phyloP scores from a whole-genome alignment of 2,329 filamentous ascomycete genomes.

The Aspergillus phoenicis region DNA sequence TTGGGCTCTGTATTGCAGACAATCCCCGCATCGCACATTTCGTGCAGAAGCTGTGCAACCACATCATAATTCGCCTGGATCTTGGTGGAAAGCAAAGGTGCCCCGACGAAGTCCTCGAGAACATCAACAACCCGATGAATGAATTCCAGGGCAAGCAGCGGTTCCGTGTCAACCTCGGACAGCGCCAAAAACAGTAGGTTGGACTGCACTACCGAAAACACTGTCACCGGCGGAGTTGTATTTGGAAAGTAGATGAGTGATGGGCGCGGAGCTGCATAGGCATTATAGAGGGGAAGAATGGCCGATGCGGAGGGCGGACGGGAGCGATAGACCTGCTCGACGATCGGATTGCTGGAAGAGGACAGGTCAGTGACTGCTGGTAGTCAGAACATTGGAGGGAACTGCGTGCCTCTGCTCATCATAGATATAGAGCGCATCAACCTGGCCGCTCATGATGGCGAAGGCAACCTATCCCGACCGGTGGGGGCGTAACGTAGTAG shows the following conservation, averaged over 20 bases:
- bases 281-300: conserved; percentile 83
- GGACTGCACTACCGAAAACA: conserved; percentile 86
- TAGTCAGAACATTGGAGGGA: background rate
- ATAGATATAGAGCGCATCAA: conserved; percentile 95
- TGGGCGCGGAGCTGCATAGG: conserved; percentile 77
- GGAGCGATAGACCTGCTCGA: conserved; percentile 85
- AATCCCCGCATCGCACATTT: conserved; percentile 95
- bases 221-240: conserved; percentile 79
- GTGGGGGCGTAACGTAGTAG: conserved; percentile 17
- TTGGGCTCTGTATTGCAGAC: conserved; percentile 91
- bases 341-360: conserved; percentile 71
- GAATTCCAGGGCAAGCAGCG: conserved; percentile 88
- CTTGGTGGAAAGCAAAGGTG: conserved; percentile 80
- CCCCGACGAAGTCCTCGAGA: conserved; percentile 90
- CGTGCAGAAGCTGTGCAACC: conserved; percentile 84
- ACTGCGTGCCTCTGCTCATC: conserved; percentile 83
- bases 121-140: conserved; percentile 90
- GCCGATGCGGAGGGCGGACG: conserved; percentile 75
- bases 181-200: conserved; percentile 85
- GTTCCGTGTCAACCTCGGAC: conserved; percentile 82
- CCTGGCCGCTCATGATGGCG: conserved; percentile 74
- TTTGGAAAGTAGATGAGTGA: conserved; percentile 83
- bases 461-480: conserved; percentile 25
- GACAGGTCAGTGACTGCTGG: conserved; percentile 19
- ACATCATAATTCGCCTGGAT: conserved; percentile 92